Base-by-base conservation (phyloP, 331 rosid genomes). In the Prunus yedoensis region DNA sequence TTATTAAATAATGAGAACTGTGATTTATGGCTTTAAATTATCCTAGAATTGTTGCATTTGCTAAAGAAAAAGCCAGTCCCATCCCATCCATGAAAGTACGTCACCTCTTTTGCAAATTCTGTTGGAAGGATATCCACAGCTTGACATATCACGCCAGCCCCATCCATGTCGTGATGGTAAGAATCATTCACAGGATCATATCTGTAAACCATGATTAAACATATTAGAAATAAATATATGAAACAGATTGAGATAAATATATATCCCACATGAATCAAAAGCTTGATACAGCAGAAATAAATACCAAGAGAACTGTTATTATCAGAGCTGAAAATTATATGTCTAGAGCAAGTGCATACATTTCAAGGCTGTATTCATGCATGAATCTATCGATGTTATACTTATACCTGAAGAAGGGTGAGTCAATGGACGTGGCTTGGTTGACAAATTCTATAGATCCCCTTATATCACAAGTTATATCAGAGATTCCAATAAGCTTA, bases 91-190 rank as follows among this genome's bases (percentile, higher is more conserved):
- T 57, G 46, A 62, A 69, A 78, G 78, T 66, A 71, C 38, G 74
- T 65, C 73, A 94, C 99, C 99, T 94, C 99, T 87, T 90, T 92
- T 75, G 97, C 96, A 75, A 94, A 94, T 78, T 94, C 97, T 64
- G 99, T 89, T 5, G 99, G 97, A 85, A 94, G 99, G 81, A 81
- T 92, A 82, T 94, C 97, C 23, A 94, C 91, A 45, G 99, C 87
- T 79, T 89, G 91, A 88, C 97, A 90, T 80, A 94, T 54, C 66
- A 92, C 81, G 41, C 99, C 99, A 83, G 54, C 75, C 66, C 97
- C 99, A 27, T 94, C 97, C 93, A 94, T 83, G 84, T 94, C 88
- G 52, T 80, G 71, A 77, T 92, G 86, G 87, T 90, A 90, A 27
- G 97, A 86, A 81, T 88, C 86, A 74, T 46, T 78, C 28, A 64